phyloP scores from a whole-genome alignment of 2,329 filamentous ascomycete species.

The Polytolypa hystricis region DNA sequence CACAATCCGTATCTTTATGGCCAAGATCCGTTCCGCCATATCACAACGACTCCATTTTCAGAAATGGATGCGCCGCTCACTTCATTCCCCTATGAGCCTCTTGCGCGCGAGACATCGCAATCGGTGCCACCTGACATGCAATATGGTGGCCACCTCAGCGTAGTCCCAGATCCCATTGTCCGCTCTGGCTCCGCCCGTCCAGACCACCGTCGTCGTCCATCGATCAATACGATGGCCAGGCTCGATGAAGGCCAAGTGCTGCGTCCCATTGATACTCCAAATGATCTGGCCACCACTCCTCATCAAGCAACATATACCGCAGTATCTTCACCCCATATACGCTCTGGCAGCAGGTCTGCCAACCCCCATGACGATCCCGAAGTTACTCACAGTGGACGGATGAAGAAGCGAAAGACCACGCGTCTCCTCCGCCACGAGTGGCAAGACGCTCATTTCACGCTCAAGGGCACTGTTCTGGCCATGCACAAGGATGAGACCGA shows the following conservation, averaged over 20 bases:
- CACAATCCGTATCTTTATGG: conserved; percentile 26
- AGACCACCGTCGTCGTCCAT: conserved; percentile 26
- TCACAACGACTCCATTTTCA: conserved; percentile 70
- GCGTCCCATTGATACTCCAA: conserved; percentile 22
- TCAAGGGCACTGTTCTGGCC: conserved; percentile 57
- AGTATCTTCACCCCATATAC: background rate
- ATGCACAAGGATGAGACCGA: conserved; percentile 23
- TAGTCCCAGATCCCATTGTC: conserved; percentile 32
- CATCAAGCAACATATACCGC: conserved; percentile 1
- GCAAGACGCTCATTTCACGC: conserved; percentile 83
- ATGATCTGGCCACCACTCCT: conserved; percentile 17
- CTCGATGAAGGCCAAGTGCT: conserved; percentile 19
- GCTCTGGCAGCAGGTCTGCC: conserved; percentile 18
- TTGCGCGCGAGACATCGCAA: conserved; percentile 70
- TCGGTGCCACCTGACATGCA: conserved; percentile 92
- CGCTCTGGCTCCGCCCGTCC: conserved; percentile 34
- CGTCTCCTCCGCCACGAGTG: conserved; percentile 84
- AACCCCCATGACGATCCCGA: conserved; percentile 30
- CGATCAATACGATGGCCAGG: conserved; percentile 17
- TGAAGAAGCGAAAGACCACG: conserved; percentile 90
- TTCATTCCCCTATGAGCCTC: conserved; percentile 56
- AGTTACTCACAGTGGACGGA: conserved; percentile 67
- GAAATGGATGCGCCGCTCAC: conserved; percentile 83
- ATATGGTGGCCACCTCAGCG: conserved; percentile 43
- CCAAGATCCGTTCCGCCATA: conserved; percentile 44